Evolutionary conservation across 169 alveolate genomes (phyloP), one percentile per base, ranked within the genome.

Genomic region (Besnoitia besnoiti): DNA sequence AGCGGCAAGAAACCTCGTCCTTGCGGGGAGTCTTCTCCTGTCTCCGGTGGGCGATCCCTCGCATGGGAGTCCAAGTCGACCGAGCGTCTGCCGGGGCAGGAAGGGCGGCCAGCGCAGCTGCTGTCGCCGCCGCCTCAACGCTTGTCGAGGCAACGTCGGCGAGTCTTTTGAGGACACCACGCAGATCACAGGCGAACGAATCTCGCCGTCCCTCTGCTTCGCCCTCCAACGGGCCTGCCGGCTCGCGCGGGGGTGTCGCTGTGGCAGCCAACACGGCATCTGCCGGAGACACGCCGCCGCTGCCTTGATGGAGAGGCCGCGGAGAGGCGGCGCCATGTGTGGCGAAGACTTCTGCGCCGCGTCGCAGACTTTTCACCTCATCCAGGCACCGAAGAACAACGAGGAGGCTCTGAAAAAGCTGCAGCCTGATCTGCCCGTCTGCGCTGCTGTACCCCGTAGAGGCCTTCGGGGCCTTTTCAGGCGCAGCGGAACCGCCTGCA

Each of bases 321-420:
- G 5, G 24, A 37, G 27, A n/a, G 8, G 82, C 27, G 14, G 24
- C 82, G 82, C 44, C 82, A 19, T n/a, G 14, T 51, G 67, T 51
- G n/a, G n/a, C n/a, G n/a, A n/a, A n/a, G n/a, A n/a, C n/a, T n/a
- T n/a, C 67, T 51, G 67, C 14, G 67, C n/a, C 67, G 67, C 24
- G 67, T 37, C n/a, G 39, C 82, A 73, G 8, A 42, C n/a, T 16
- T 42, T 73, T 73, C 12, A 73, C 82, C 46, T 73, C 46, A 37
- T 73, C 82, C 16, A 73, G 82, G n/a, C 82, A 73, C 46, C n/a
- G 82, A 27, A 73, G 46, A 73, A 73, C 47, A n/a, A 73, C 44
- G 24, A 73, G 82, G 2, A 73, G 82, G 24, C n/a, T 2, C 16
- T 37, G 39, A 10, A 73, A 42, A 21, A 73, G 82, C 46, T 37